Conservation (phyloP, 2,329 filamentous ascomycete genomes). For the Clathrospora elynae region DNA sequence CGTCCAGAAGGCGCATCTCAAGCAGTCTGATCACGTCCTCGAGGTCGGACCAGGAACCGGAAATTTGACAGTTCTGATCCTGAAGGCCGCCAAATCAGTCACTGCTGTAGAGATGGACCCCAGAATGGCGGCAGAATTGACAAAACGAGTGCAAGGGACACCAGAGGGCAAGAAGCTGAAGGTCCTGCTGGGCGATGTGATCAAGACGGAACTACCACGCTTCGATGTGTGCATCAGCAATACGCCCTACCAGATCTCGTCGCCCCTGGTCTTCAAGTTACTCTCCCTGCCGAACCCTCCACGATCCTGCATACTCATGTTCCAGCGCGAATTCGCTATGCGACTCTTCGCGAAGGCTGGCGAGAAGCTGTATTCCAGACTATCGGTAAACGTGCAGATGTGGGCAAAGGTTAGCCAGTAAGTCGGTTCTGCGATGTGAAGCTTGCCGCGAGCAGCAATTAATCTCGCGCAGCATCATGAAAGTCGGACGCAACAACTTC, state of each 20-base stretch:
- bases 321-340: slow-evolving; percentile 93
- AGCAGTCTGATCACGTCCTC: slow-evolving; percentile 84
- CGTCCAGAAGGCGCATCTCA: slow-evolving; percentile 84
- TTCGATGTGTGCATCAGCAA: slow-evolving; percentile 84
- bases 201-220: slow-evolving; percentile 77
- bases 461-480: too few relatives aligned
- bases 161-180: slow-evolving; percentile 79
- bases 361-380: slow-evolving; percentile 86
- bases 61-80: slow-evolving; percentile 85
- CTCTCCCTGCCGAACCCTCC: slow-evolving; percentile 82
- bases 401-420: slow-evolving; percentile 74
- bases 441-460: too few relatives aligned
- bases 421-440: too few relatives aligned
- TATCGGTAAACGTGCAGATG: slow-evolving; percentile 93
- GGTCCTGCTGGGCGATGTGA: slow-evolving; percentile 87
- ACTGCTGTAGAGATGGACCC: slow-evolving; percentile 93
- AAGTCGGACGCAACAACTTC: slow-evolving; percentile 96
- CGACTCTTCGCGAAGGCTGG: slow-evolving; percentile 85
- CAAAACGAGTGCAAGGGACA: slow-evolving; percentile 89
- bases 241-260: slow-evolving; percentile 81
- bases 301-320: slow-evolving; percentile 87
- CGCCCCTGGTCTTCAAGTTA: slow-evolving; percentile 88
- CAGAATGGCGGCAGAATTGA: slow-evolving; percentile 93
- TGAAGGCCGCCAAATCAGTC: slow-evolving; percentile 82
- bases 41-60: slow-evolving; percentile 92